Conservation (phyloP, 1,284 basidiomycete genomes). For the Malassezia vespertilionis region DNA sequence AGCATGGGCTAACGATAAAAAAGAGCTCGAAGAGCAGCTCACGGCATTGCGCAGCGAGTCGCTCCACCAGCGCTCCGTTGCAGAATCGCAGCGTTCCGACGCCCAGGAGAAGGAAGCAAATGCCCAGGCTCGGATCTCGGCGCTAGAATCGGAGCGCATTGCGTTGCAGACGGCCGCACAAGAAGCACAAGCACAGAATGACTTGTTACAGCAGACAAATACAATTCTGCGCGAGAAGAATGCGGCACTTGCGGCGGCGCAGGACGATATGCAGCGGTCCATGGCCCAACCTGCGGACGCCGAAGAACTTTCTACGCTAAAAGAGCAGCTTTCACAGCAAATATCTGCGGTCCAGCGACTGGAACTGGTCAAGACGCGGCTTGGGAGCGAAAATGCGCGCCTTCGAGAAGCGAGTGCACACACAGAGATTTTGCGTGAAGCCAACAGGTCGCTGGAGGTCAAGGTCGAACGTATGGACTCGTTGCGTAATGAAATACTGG, state of each 20-base stretch:
- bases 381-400: slow-evolving; percentile 24
- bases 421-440: slow-evolving; percentile 35
- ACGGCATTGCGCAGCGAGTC: slow-evolving; percentile 18
- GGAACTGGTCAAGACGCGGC: slow-evolving; percentile 23
- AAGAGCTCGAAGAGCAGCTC: slow-evolving; percentile 22
- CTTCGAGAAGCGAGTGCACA: slow-evolving; percentile 19
- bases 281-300: slow-evolving; percentile 3
- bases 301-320: slow-evolving; percentile 18
- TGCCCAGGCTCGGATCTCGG: slow-evolving; percentile 5
- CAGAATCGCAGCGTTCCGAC: slow-evolving; percentile 16
- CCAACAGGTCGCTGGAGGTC: slow-evolving; percentile 33
- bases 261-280: not conserved
- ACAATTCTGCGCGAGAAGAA: slow-evolving; percentile 18
- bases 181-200: slow-evolving; percentile 7
- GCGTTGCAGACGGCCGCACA: slow-evolving; percentile 16
- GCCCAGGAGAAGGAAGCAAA: slow-evolving; percentile 1
- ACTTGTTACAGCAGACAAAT: slow-evolving; percentile 1
- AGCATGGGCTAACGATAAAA: slow-evolving; percentile 18
- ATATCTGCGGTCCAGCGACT: slow-evolving; percentile 19
- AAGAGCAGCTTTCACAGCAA: slow-evolving; percentile 20
- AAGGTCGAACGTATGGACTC: slow-evolving; percentile 24
- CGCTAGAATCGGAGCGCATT: slow-evolving; percentile 19
- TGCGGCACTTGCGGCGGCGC: slow-evolving; percentile 16
- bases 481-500: slow-evolving; percentile 20
- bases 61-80: slow-evolving; percentile 18